These are phyloP conservation scores for Tylopilus felleus DNA, from an alignment of 768 basidiomycete species.

Conservation along the genomic window DNA sequence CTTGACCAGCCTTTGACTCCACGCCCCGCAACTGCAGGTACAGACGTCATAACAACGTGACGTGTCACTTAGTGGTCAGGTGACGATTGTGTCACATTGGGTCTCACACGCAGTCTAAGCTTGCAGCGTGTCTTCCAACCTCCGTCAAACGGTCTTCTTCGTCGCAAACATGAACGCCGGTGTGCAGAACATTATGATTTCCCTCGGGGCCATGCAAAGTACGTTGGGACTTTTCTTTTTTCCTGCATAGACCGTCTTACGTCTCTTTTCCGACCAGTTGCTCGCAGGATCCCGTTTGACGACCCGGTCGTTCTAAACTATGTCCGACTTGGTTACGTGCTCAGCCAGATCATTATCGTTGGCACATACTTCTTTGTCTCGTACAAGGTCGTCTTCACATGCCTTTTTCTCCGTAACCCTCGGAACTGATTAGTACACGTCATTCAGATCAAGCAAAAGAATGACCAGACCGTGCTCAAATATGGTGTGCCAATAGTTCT, in stretches of 20 bases:
- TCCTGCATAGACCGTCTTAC: neutral
- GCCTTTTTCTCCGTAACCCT: neutral
- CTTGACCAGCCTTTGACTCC: neutral
- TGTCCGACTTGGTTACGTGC: constrained; percentile 81
- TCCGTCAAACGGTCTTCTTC: constrained; percentile 14
- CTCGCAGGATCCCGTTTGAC: constrained; percentile 87
- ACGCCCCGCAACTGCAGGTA: neutral
- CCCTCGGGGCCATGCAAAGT: constrained; percentile 93
- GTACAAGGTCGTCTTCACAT: constrained; percentile 45
- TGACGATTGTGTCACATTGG: constrained; percentile 9
- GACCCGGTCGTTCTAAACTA: constrained; percentile 79
- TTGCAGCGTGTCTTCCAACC: constrained; percentile 6
- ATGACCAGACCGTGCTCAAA: constrained; percentile 94
- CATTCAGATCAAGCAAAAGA: constrained; percentile 84
- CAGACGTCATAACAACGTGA: constrained; percentile 28
- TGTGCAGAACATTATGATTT: constrained; percentile 80
- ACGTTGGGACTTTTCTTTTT: constrained; percentile 8
- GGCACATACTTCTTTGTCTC: constrained; percentile 80
- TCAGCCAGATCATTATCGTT: constrained; percentile 67
- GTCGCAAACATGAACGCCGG: constrained; percentile 62
- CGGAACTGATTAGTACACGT: constrained; percentile 14
- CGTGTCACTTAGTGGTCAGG: constrained; percentile 9
- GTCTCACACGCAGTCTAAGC: neutral
- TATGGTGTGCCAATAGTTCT: constrained; percentile 59
- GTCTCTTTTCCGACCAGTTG: constrained; percentile 51